phyloP scores from a whole-genome alignment of 169 alveolate species.

The Cryptosporidium felis region DNA sequence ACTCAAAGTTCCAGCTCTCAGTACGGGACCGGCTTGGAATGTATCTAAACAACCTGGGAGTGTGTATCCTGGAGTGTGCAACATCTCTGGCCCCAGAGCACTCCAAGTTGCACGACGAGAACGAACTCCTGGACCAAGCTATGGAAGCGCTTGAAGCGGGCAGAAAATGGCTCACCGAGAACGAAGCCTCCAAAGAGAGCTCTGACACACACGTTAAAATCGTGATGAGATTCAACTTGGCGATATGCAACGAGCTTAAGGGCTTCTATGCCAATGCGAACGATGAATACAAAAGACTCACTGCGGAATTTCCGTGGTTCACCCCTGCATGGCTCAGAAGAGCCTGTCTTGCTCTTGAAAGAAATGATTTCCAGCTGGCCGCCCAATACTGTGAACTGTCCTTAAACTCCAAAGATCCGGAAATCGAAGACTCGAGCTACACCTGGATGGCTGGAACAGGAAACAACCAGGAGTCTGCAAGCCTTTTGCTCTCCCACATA shows the following conservation, averaged over 20 bases:
- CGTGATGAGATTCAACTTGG: constrained; percentile 31
- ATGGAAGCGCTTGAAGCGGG: too few relatives aligned
- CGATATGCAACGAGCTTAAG: constrained; percentile 26
- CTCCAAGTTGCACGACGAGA: too few relatives aligned
- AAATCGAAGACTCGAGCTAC: not conserved
- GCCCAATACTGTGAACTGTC: constrained; percentile 59
- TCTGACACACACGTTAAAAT: not conserved
- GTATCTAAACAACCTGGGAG: constrained; percentile 26
- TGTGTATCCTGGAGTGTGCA: constrained; percentile 36
- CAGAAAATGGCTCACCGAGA: too few relatives aligned
- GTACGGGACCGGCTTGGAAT: not conserved
- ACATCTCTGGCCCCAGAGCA: constrained; percentile 44
- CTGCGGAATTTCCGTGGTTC: constrained; percentile 57
- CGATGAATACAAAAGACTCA: constrained; percentile 47
- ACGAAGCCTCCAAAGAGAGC: not conserved
- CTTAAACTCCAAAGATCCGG: constrained; percentile 21
- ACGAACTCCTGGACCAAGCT: too few relatives aligned
- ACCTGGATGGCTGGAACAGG: constrained; percentile 46
- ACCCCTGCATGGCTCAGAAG: constrained; percentile 69
- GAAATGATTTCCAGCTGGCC: constrained; percentile 52
- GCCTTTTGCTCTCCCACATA: constrained; percentile 25
- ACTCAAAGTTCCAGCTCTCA: not conserved
- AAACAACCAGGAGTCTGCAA: constrained; percentile 36
- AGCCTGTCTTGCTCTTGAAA: constrained; percentile 51
- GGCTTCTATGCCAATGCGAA: constrained; percentile 64